phyloP scores from a whole-genome alignment of 202 grass and related monocot genomes.

The Schoenoplectus triqueter region DNA sequence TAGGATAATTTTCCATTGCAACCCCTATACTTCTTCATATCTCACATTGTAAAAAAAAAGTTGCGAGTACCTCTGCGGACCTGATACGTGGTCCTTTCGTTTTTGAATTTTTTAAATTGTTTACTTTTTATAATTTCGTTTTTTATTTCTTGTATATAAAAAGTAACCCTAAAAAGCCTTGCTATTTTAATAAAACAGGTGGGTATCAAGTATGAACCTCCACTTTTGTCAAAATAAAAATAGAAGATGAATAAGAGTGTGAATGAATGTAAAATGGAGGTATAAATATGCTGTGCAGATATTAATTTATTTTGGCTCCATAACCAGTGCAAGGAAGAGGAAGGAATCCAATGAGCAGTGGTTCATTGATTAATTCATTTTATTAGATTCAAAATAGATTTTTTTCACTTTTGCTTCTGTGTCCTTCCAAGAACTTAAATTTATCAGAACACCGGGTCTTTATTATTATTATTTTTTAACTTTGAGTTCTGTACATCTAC shows the following conservation, averaged over 20 bases:
- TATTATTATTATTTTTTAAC: not conserved
- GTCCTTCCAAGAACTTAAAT: conserved; percentile 10
- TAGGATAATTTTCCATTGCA: no score
- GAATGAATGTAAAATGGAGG: not conserved
- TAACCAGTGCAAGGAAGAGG: conserved; percentile 14
- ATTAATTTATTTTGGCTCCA: conserved; percentile 24
- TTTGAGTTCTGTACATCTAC: not conserved
- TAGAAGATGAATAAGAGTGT: not conserved
- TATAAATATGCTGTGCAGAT: conserved; percentile 9
- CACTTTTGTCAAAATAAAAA: no score
- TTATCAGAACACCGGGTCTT: not conserved
- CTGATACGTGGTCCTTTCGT: no score
- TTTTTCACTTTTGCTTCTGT: not conserved
- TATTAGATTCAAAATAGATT: conserved; percentile 23
- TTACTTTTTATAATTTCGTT: no score
- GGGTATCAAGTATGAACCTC: no score
- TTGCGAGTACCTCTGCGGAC: no score
- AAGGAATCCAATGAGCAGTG: conserved; percentile 36
- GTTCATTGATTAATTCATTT: conserved; percentile 20
- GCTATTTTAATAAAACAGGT: no score
- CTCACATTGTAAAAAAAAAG: no score
- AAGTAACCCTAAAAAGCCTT: no score
- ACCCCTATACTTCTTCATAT: no score
- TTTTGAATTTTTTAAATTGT: no score
- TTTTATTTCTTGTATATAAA: no score